Evolutionary conservation across 306 rosid species (phyloP).

Genomic region (Alnus glutinosa): DNA sequence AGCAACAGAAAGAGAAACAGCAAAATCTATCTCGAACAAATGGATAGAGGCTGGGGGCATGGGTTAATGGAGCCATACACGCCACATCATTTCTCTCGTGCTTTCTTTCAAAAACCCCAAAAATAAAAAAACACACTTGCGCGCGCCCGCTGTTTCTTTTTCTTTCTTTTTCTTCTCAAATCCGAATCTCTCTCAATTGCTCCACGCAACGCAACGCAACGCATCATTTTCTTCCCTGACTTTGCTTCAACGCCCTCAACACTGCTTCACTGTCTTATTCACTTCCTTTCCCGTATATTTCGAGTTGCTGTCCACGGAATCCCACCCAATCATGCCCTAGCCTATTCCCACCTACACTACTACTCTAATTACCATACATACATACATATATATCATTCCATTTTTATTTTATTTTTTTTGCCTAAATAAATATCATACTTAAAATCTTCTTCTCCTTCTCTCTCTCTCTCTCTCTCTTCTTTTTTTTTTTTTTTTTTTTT

Average conservation of each 20-base stretch:
- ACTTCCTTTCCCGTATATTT: conserved; percentile 29
- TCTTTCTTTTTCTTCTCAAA: conserved; percentile 7
- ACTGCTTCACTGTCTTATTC: conserved; percentile 40
- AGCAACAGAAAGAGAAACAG: too few relatives aligned
- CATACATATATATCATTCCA: too few relatives aligned
- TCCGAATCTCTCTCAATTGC: conserved; percentile 60
- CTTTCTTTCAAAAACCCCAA: conserved; percentile 4
- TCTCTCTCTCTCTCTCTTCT: too few relatives aligned
- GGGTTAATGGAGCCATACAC: conserved; percentile 31
- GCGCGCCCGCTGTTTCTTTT: too few relatives aligned
- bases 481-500: neutral
- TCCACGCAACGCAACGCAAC: conserved; percentile 37
- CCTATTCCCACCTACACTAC: conserved; percentile 15
- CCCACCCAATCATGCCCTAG: conserved; percentile 26
- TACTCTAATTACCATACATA: too few relatives aligned
- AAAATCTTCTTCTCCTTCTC: too few relatives aligned
- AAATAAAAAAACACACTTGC: too few relatives aligned
- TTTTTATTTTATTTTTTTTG: too few relatives aligned
- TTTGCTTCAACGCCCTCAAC: conserved; percentile 24
- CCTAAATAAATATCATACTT: too few relatives aligned
- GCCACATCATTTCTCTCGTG: conserved; percentile 61
- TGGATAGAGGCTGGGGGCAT: conserved; percentile 31
- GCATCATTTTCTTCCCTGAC: conserved; percentile 61
- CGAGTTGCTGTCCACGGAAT: conserved; percentile 27
- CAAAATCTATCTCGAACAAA: conserved; percentile 63